A percentile compares a stretch with the other conserved stretches of the same genome.
These are phyloP conservation scores for Monosporascus sp. DNA, from an alignment of 2,329 filamentous ascomycete species.

Conservation along the genomic window DNA sequence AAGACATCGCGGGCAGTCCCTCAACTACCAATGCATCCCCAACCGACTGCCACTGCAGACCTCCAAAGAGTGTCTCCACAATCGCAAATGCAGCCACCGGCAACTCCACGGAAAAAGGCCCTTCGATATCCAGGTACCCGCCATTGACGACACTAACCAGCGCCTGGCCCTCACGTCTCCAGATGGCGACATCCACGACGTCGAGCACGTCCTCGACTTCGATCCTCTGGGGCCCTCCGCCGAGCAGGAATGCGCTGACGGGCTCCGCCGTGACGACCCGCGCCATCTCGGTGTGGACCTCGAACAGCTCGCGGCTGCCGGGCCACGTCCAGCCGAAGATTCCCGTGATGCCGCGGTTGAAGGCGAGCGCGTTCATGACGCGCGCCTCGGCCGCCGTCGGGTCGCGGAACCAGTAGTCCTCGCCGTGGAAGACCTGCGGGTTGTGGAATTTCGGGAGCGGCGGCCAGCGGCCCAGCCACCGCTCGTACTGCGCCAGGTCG, in stretches of 20 bases:
- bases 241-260: conserved; percentile 35
- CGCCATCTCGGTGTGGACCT: conserved; percentile 35
- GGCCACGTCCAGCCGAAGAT: conserved; percentile 44
- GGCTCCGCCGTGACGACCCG: conserved; percentile 30
- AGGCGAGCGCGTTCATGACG: conserved; percentile 39
- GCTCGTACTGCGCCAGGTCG: conserved; percentile 32
- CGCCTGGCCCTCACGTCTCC: conserved; percentile 23
- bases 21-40: conserved; percentile 19
- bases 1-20: conserved; percentile 26
- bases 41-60: conserved; percentile 17
- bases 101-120: conserved; percentile 9
- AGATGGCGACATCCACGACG: conserved; percentile 33
- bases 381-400: conserved; percentile 38
- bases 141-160: conserved; percentile 35
- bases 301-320: conserved; percentile 30
- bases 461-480: conserved; percentile 37
- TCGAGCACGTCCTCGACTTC: conserved; percentile 5
- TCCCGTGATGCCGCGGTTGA: conserved; percentile 41
- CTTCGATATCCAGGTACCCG: conserved; percentile 14
- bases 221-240: conserved; percentile 18
- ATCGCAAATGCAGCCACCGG: conserved; percentile 13
- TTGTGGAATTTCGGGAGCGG: conserved; percentile 35
- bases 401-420: conserved; percentile 43
- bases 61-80: conserved; percentile 19
- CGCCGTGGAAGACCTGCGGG: conserved; percentile 43